Conservation (phyloP, 2,329 filamentous ascomycete genomes). For the Lizonia empirigonia region DNA sequence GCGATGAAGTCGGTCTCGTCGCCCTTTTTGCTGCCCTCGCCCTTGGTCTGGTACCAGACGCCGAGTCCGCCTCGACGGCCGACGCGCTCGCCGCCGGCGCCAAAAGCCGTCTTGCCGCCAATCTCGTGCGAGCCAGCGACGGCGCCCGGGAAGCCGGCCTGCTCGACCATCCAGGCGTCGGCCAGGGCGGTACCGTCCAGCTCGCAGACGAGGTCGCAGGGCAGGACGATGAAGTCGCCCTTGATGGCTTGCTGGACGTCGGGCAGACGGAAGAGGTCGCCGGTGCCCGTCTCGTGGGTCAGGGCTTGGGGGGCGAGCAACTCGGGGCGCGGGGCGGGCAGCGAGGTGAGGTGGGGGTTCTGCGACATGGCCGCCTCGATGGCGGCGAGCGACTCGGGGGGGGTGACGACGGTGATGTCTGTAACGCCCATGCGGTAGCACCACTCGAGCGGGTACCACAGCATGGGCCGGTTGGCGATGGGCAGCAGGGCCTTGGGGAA, state of each 20-base stretch:
- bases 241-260: constrained; percentile 80
- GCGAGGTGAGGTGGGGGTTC: constrained; percentile 75
- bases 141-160: constrained; percentile 68
- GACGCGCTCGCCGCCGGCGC: constrained; percentile 60
- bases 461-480: constrained; percentile 84
- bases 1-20: constrained; percentile 94
- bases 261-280: constrained; percentile 81
- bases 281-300: constrained; percentile 85
- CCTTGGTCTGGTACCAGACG: constrained; percentile 90
- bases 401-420: constrained; percentile 64
- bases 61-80: constrained; percentile 78
- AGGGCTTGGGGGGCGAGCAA: constrained; percentile 77
- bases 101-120: constrained; percentile 53
- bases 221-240: constrained; percentile 86
- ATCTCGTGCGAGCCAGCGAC: constrained; percentile 57
- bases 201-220: constrained; percentile 93
- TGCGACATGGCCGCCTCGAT: constrained; percentile 74
- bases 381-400: constrained; percentile 64
- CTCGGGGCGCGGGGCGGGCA: constrained; percentile 74
- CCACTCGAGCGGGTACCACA: constrained; percentile 87
- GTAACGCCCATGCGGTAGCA: constrained; percentile 81
- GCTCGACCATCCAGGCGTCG: constrained; percentile 90
- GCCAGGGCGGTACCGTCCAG: constrained; percentile 80
- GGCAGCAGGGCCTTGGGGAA: constrained; percentile 82
- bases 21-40: constrained; percentile 76